Evolutionary conservation across 2,329 filamentous ascomycete species (phyloP), one percentile per base, ranked within the genome.

Genomic region (Fusarium sp.): DNA sequence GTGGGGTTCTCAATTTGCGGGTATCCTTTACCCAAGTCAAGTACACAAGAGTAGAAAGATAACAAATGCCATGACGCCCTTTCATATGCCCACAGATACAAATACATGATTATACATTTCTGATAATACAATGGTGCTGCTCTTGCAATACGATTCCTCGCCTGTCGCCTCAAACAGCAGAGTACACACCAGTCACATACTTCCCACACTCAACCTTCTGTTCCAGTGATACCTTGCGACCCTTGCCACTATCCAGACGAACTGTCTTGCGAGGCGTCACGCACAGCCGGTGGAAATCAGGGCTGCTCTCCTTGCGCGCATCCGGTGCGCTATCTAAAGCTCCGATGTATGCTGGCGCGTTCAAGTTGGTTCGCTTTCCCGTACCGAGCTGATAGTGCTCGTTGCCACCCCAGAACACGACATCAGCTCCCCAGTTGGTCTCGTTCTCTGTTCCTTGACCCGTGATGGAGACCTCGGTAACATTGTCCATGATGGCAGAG

Each of bases 351-450:
- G 83, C 82, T 1, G 95, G 95, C 11, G 83, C 82, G 48, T 86
- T 85, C 9, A 90, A 72, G 71, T 98, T 98, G 70, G 86, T 95
- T 60, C 94, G 81, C 80, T 90, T 96, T 25, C 95, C 93, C 1
- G 90, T 97, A 11, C 95, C 95, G 23, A 99, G 84, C 77, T 99
- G 95, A 75, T 90, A 97, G 73, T 89, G 86, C 78, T 98, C 93
- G 70, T 98, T 99, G 49, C 92, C 92, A 60, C 95, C 95, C 92
- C 93, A 99, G 81, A 92, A 96, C 2, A 98, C 75, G 27, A 93
- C 88, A 73, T 98, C 95, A 5, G 90, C 87, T 44, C 95, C 95
- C 86, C 88, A 97, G 72, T 95, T 93, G 2, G 88, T 92, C 69
- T 93, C 90, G 64, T 91, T 89, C 36, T 85, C 79, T 2, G 83